Evolutionary conservation across 2,329 filamentous ascomycete genomes (phyloP).

Genomic region (Colletotrichum orchidophilum): DNA sequence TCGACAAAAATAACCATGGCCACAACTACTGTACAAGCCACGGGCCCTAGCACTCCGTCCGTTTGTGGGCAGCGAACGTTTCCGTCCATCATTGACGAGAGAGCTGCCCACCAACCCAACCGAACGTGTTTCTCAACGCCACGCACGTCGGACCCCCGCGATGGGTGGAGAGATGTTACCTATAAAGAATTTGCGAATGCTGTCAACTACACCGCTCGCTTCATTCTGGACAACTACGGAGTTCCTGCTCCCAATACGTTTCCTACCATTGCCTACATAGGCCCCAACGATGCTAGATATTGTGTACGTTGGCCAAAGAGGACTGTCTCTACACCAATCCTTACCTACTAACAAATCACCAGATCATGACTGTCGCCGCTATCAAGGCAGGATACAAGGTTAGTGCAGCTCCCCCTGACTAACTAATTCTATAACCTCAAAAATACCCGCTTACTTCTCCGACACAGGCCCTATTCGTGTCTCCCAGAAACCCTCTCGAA

Average conservation of each 20-base stretch:
- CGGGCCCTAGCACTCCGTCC: not conserved
- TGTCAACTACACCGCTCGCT: slow-evolving; percentile 48
- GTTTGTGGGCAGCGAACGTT: slow-evolving; percentile 41
- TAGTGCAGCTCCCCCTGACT: slow-evolving; percentile 13
- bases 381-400: slow-evolving; percentile 47
- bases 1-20: not conserved
- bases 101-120: slow-evolving; percentile 44
- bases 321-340: accelerated
- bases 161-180: slow-evolving; percentile 51
- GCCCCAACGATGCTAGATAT: slow-evolving; percentile 52
- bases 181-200: slow-evolving; percentile 49
- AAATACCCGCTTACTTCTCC: not conserved
- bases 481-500: slow-evolving; percentile 55
- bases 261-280: slow-evolving; percentile 56
- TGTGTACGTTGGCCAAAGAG: slow-evolving; percentile 29
- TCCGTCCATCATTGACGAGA: slow-evolving; percentile 49
- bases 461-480: slow-evolving; percentile 55
- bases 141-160: slow-evolving; percentile 44
- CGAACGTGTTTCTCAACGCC: slow-evolving; percentile 47
- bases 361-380: slow-evolving; percentile 46
- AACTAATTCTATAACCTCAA: slow-evolving; percentile 44
- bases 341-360: not conserved
- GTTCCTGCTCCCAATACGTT: slow-evolving; percentile 38
- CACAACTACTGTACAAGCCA: not conserved
- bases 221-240: slow-evolving; percentile 43